Conservation (phyloP, 1,284 basidiomycete genomes). For the Xanthoconium separans region DNA sequence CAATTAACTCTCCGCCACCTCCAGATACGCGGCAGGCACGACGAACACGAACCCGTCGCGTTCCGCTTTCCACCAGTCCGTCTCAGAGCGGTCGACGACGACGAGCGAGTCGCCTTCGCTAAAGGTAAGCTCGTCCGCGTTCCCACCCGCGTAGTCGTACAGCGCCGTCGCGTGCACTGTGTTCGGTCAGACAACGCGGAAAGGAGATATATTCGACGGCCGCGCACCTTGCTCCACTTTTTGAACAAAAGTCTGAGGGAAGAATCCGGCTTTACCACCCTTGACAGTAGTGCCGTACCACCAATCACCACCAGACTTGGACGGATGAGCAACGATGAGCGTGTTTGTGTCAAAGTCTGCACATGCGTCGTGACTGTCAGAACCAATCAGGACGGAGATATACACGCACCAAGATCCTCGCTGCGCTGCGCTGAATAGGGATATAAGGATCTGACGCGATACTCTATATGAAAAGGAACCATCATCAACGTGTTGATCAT, state of each 20-base stretch:
- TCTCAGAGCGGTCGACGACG: constrained; percentile 79
- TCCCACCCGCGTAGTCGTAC: constrained; percentile 72
- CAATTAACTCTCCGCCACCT: constrained; percentile 83
- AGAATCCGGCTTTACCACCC: constrained; percentile 77
- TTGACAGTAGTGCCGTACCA: constrained; percentile 83
- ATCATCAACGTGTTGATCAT: not conserved
- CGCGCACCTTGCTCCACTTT: constrained; percentile 64
- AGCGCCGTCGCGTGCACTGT: constrained; percentile 72
- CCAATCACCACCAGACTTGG: constrained; percentile 87
- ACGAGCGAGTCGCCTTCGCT: constrained; percentile 72
- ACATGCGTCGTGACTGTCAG: constrained; percentile 9
- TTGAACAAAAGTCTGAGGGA: constrained; percentile 90
- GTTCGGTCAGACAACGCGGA: not conserved
- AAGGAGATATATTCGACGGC: constrained; percentile 1
- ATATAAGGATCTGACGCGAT: constrained; percentile 79
- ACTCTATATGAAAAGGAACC: constrained; percentile 40
- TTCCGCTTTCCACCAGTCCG: constrained; percentile 94
- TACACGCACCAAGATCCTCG: constrained; percentile 77
- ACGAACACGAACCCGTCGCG: constrained; percentile 80
- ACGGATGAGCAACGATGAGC: constrained; percentile 79
- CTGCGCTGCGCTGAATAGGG: constrained; percentile 81
- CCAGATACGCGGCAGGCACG: constrained; percentile 87
- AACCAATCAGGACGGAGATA: not conserved
- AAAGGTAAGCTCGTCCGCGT: constrained; percentile 81
- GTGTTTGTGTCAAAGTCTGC: constrained; percentile 85